phyloP scores from a whole-genome alignment of 176 grass and related monocot genomes.

The Pontederia paniculata region DNA sequence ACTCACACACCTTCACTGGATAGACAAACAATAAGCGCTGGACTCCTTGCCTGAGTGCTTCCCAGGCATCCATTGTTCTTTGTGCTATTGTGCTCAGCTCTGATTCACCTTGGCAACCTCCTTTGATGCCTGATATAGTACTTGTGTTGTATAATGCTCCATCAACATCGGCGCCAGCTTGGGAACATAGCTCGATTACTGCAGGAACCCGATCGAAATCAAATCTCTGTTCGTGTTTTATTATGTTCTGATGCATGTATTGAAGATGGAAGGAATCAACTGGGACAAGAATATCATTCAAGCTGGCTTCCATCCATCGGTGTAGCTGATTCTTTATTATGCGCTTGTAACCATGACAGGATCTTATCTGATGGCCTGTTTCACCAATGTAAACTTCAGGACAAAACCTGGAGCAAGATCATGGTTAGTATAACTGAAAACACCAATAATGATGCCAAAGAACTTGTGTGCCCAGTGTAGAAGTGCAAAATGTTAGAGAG shows the following conservation, averaged over 20 bases:
- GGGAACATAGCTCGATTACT: slow-evolving; percentile 71
- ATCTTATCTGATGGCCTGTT: slow-evolving; percentile 49
- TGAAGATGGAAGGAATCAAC: slow-evolving; percentile 56
- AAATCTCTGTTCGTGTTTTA: slow-evolving; percentile 80
- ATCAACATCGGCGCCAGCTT: slow-evolving; percentile 56
- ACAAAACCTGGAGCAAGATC: slow-evolving; percentile 53
- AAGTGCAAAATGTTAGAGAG: background rate
- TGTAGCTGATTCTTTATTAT: slow-evolving; percentile 43
- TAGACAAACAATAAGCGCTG: slow-evolving; percentile 73
- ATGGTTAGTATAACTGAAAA: slow-evolving; percentile 1
- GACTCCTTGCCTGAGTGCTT: slow-evolving; percentile 62
- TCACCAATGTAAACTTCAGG: slow-evolving; percentile 61
- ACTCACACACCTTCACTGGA: slow-evolving; percentile 66
- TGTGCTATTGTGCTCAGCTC: slow-evolving; percentile 47
- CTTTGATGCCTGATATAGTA: background rate
- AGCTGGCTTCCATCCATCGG: slow-evolving; percentile 40
- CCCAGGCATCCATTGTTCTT: slow-evolving; percentile 69
- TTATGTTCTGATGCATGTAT: slow-evolving; percentile 53
- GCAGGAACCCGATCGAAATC: slow-evolving; percentile 57
- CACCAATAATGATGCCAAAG: too few relatives aligned
- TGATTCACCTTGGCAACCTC: background rate
- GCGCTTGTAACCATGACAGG: slow-evolving; percentile 60
- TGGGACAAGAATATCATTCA: slow-evolving; percentile 56
- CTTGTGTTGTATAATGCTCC: slow-evolving; percentile 1
- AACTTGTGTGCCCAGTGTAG: too few relatives aligned